Conservation (phyloP, 805 yeast species). For the Ogataea neopini region DNA sequence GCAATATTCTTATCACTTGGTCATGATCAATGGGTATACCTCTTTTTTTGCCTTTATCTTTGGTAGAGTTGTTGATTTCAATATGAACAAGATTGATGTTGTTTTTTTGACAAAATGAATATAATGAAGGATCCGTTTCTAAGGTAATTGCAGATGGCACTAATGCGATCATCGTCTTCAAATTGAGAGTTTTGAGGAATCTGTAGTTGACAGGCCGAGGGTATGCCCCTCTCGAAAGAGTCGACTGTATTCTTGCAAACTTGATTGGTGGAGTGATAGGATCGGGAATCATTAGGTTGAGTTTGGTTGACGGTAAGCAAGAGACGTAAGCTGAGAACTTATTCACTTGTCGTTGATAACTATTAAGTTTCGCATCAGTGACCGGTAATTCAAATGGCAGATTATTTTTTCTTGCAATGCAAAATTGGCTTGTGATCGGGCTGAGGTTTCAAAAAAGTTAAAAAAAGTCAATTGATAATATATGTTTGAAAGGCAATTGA, state of each 20-base stretch:
- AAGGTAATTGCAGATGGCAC: slow-evolving; percentile 72
- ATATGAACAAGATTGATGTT: slow-evolving; percentile 69
- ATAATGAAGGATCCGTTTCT: slow-evolving; percentile 51
- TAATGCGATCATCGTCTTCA: slow-evolving; percentile 74
- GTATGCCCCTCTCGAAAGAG: slow-evolving; percentile 80
- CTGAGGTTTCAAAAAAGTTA: not conserved
- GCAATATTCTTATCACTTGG: slow-evolving; percentile 60
- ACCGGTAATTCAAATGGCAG: not conserved
- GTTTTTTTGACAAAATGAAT: slow-evolving; percentile 51
- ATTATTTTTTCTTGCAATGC: not conserved
- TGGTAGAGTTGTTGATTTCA: slow-evolving; percentile 55
- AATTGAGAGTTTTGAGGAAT: slow-evolving; percentile 62
- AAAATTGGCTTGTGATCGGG: not conserved
- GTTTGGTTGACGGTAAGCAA: not conserved
- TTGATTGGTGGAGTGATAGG: slow-evolving; percentile 71
- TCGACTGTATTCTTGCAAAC: slow-evolving; percentile 68
- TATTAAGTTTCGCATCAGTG: too few species aligned
- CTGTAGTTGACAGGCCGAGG: slow-evolving; percentile 75
- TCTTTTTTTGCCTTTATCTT: slow-evolving; percentile 79
- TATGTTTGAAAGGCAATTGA: not conserved
- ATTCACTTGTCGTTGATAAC: too few species aligned
- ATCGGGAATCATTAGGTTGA: slow-evolving; percentile 18
- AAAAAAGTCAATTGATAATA: not conserved
- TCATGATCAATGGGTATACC: slow-evolving; percentile 77
- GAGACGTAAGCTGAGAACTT: too few species aligned